Percentiles rank a stretch among this genome's conserved stretches.
These are phyloP conservation scores for Aechmea fasciata DNA, from an alignment of 176 grass and related monocot species.

Conservation along the genomic window DNA sequence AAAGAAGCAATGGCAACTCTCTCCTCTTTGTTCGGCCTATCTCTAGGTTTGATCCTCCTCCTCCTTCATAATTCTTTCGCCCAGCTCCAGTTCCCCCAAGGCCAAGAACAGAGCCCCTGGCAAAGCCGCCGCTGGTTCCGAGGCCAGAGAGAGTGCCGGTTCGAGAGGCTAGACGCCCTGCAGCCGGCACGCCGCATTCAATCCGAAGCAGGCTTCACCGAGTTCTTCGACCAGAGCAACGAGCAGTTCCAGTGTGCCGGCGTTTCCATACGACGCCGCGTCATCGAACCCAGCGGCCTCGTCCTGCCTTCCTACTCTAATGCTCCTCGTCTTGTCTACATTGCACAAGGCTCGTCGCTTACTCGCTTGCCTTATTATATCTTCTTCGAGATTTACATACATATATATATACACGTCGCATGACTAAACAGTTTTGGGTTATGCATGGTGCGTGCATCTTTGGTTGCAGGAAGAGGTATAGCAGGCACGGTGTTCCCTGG, in stretches of 20 bases:
- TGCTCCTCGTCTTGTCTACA: slow-evolving; percentile 20
- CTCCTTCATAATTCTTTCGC: background rate
- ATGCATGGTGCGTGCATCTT: too few species aligned
- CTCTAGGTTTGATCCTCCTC: background rate
- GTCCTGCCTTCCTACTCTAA: slow-evolving; percentile 28
- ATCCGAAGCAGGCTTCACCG: slow-evolving; percentile 35
- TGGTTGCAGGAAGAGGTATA: slow-evolving; percentile 3
- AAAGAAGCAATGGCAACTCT: background rate
- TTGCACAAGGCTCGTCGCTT: slow-evolving; percentile 14
- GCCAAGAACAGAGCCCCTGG: background rate
- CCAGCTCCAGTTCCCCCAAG: background rate
- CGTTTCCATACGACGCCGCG: slow-evolving; percentile 9
- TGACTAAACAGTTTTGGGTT: too few species aligned
- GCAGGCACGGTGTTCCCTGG: background rate
- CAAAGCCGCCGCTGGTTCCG: background rate
- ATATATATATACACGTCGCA: too few species aligned
- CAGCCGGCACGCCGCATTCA: background rate
- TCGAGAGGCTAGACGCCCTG: slow-evolving; percentile 1
- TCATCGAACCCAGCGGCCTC: slow-evolving; percentile 26
- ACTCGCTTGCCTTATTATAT: too few species aligned
- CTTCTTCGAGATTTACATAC: too few species aligned
- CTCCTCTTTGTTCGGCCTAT: background rate
- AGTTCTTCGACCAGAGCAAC: slow-evolving; percentile 27
- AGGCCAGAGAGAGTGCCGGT: background rate
- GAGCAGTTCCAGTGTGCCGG: slow-evolving; percentile 26